Evolutionary conservation across 805 yeast species (phyloP), one percentile per base, ranked within the genome.

Genomic region (Starmerella stellata): DNA sequence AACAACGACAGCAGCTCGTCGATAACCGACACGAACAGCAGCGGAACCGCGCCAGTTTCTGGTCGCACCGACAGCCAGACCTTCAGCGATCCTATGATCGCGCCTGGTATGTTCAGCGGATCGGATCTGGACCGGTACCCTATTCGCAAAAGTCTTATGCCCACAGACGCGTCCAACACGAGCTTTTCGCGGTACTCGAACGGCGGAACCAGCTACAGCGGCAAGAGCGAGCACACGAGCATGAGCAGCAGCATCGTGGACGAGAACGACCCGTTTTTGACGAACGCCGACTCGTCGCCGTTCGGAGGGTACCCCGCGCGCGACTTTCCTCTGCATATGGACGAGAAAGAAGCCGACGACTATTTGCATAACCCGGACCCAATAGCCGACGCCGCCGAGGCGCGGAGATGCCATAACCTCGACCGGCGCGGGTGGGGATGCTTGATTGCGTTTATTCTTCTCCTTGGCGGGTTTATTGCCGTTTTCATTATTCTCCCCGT

Each of bases 271-370:
- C 54, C 54, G 28, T 51, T 51, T 27, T 24, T 48, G 34, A 44
- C 44, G 4, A 48, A 59, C 46, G 61, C 62, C 8, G 66, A 61
- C 46, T 60, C 58, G 41, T 56, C 62, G 35, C 98, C 96, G 2
- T 87, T 87, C 61, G 98, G 96, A 37, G 96, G 96, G 14, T 87
- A 80, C 58, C 96, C 98, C 1, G 92, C 94, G 7, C 67, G 83
- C 15, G 74, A 82, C 4, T 87, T 87, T 62, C 98, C 98, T 1
- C 63, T 87, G 41, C 76, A 71, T 49, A 74, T 90, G 46, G 95
- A 87, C 43, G 96, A 87, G 50, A 81, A 81, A 59, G 98, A 87
- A 59, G 77, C 79, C 8, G 98, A 87, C 61, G 98, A 87, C 58
- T 85, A 81, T 54, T 57, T 90, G 47, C 96, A 87, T 59, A 90